A percentile compares a stretch with the other conserved stretches of the same genome.
phyloP scores from a whole-genome alignment of 2,329 filamentous ascomycete species.

The Cercospora sp. region DNA sequence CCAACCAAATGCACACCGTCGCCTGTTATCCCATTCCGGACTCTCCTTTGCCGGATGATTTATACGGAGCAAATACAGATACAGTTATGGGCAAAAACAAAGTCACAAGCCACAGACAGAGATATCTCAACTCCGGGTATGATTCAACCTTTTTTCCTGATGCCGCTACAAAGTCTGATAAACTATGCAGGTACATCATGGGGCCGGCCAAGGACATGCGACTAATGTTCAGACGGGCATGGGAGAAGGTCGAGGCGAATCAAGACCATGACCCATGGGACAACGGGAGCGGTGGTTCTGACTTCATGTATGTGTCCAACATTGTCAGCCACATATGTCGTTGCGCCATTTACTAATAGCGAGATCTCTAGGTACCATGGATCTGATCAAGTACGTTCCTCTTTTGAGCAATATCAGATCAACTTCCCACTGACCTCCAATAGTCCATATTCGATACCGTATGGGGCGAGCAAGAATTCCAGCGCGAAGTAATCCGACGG shows the following conservation, averaged over 20 bases:
- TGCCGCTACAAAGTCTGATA: background rate
- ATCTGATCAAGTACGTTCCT: slow-evolving; percentile 7
- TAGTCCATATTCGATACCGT: slow-evolving; percentile 33
- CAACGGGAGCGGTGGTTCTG: slow-evolving; percentile 30
- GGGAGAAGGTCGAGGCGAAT: slow-evolving; percentile 26
- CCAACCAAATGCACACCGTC: slow-evolving; percentile 44
- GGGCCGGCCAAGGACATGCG: slow-evolving; percentile 31
- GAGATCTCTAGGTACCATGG: background rate
- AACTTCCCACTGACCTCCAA: slow-evolving; percentile 16
- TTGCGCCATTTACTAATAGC: background rate
- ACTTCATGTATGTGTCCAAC: slow-evolving; percentile 25
- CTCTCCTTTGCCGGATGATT: slow-evolving; percentile 52
- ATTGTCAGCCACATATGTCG: background rate
- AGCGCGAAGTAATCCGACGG: slow-evolving; percentile 33
- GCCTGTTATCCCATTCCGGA: slow-evolving; percentile 55
- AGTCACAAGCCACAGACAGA: slow-evolving; percentile 31
- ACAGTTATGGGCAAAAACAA: slow-evolving; percentile 41
- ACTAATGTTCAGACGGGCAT: slow-evolving; percentile 27
- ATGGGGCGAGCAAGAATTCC: slow-evolving; percentile 35
- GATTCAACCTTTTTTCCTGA: background rate
- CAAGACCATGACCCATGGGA: slow-evolving; percentile 28
- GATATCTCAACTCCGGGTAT: slow-evolving; percentile 31
- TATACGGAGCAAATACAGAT: slow-evolving; percentile 42
- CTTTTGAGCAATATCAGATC: background rate
- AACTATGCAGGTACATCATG: slow-evolving; percentile 22